Conservation (phyloP, 73 alveolate species). For the Paramecium caudatum region DNA sequence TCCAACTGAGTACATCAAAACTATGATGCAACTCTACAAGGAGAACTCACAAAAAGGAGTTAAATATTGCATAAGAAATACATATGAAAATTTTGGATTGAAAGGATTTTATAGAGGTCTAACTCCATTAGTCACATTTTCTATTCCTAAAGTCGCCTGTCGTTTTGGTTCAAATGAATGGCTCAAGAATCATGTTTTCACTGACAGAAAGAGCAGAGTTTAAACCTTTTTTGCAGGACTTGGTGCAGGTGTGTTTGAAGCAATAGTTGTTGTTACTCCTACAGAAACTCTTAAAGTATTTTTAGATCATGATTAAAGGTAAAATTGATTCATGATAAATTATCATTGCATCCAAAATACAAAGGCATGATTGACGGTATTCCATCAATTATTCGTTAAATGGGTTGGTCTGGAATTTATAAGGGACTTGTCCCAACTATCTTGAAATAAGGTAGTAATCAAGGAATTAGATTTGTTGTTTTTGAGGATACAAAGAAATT, state of each 20-base stretch:
- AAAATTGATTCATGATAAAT: conserved; percentile 91
- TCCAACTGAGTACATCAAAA: conserved; percentile 95
- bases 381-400: conserved; percentile 78
- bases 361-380: conserved; percentile 92
- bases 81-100: conserved; percentile 82
- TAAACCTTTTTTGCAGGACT: conserved; percentile 91
- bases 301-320: conserved; percentile 21
- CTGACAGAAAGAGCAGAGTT: conserved; percentile 77
- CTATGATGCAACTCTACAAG: conserved; percentile 94
- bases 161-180: conserved; percentile 90
- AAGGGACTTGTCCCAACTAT: conserved; percentile 92
- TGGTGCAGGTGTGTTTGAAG: conserved; percentile 93
- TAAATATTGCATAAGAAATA: conserved; percentile 79
- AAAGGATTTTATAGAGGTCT: conserved; percentile 92
- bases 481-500: conserved; percentile 85
- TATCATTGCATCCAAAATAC: conserved; percentile 86
- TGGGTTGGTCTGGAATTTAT: conserved; percentile 90
- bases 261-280: conserved; percentile 95
- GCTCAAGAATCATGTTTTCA: conserved; percentile 83
- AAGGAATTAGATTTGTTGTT: conserved; percentile 93
- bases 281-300: conserved; percentile 88
- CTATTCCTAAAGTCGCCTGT: conserved; percentile 92
- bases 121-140: conserved; percentile 88
- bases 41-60: conserved; percentile 88
- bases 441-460: conserved; percentile 88